phyloP scores from a whole-genome alignment of 2,329 filamentous ascomycete species.

The Aspergillus fumigatiaffinis region DNA sequence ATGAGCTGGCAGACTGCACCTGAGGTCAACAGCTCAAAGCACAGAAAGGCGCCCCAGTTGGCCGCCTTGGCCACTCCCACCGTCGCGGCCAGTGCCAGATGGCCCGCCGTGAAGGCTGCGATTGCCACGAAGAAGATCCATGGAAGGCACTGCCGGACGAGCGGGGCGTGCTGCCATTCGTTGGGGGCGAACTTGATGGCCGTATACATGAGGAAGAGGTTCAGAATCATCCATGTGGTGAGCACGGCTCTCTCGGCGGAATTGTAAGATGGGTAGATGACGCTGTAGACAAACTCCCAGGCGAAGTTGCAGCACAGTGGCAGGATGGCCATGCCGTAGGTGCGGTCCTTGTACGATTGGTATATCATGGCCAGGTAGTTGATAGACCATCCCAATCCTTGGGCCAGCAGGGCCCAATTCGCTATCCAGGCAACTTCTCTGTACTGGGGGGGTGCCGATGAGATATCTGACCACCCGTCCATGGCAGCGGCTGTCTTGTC shows the following conservation, averaged over 20 bases:
- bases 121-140: neutral
- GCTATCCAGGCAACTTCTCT: too few relatives aligned
- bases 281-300: neutral
- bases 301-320: slow-evolving; percentile 1
- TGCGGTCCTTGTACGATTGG: neutral
- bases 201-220: neutral
- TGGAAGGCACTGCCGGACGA: neutral
- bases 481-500: too few relatives aligned
- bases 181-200: neutral
- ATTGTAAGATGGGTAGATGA: neutral
- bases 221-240: too few relatives aligned
- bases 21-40: too few relatives aligned
- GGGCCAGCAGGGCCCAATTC: too few relatives aligned
- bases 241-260: neutral
- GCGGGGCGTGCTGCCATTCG: neutral
- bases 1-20: too few relatives aligned
- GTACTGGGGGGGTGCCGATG: too few relatives aligned
- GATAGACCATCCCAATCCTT: too few relatives aligned
- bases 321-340: neutral
- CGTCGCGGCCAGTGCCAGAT: too few relatives aligned
- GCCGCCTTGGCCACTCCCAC: too few relatives aligned
- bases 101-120: neutral
- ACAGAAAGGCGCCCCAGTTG: too few relatives aligned
- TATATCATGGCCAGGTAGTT: slow-evolving; percentile 6
- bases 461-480: too few relatives aligned